Evolutionary conservation across 768 basidiomycete species (phyloP).

Genomic region (Lactifluus echinatus): DNA sequence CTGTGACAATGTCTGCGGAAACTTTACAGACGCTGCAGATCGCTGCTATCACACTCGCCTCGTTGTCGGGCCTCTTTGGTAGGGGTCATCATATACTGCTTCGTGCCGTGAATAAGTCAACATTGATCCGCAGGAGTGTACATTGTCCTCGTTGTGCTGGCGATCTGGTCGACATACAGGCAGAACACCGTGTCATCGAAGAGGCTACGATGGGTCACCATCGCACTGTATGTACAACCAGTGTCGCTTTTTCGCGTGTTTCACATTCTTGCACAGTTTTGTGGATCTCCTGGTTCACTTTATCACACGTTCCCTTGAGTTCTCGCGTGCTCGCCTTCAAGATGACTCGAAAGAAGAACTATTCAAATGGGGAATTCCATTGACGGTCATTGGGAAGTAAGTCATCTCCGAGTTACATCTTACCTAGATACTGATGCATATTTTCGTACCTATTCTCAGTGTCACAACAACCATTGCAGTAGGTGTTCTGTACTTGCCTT

Average conservation of each 20-base stretch:
- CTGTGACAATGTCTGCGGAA: not conserved
- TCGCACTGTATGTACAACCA: constrained; percentile 16
- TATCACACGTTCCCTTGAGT: constrained; percentile 20
- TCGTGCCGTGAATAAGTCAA: not conserved
- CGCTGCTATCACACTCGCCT: constrained; percentile 12
- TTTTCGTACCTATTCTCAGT: not conserved
- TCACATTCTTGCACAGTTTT: constrained; percentile 17
- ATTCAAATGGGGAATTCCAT: constrained; percentile 20
- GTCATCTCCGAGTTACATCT: not conserved
- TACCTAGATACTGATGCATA: not conserved
- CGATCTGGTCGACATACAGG: constrained; percentile 21
- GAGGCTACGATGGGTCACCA: constrained; percentile 19
- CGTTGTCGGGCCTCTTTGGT: constrained; percentile 22
- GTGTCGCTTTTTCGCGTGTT: constrained; percentile 21
- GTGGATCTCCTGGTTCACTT: constrained; percentile 21
- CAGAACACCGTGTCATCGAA: not conserved
- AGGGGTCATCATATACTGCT: not conserved
- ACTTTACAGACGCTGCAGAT: constrained; percentile 17
- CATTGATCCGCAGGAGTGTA: constrained; percentile 19
- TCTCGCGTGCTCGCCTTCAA: constrained; percentile 19
- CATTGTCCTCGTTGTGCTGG: constrained; percentile 20
- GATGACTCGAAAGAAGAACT: constrained; percentile 14
- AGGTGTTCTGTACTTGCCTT: not conserved
- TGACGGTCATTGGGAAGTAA: constrained; percentile 7
- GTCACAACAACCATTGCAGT: constrained; percentile 9